Conservation (phyloP, 495 filamentous ascomycete genomes). For the Penicillium coffeae region DNA sequence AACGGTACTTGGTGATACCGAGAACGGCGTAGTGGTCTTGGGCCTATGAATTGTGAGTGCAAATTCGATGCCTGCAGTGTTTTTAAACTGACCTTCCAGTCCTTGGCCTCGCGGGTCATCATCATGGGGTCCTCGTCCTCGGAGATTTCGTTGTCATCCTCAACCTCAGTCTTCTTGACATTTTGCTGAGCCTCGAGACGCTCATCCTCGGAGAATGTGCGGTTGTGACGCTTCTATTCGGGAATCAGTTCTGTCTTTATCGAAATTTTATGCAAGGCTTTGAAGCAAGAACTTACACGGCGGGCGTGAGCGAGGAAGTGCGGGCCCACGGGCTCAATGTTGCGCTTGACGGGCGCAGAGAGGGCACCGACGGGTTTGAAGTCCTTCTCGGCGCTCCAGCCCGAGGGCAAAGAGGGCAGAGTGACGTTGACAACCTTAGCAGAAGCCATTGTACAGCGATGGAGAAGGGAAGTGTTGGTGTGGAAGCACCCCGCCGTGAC, state of each 20-base stretch:
- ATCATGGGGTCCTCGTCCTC: conserved; percentile 89
- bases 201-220: conserved; percentile 98
- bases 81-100: conserved; percentile 82
- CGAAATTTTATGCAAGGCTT: conserved; percentile 3
- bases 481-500: conserved; percentile 13
- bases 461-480: conserved; percentile 18
- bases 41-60: conserved; percentile 46
- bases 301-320: conserved; percentile 97
- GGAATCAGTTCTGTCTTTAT: conserved; percentile 13
- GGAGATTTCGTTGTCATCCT: conserved; percentile 83
- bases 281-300: conserved; percentile 56
- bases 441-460: conserved; percentile 40
- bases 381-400: conserved; percentile 85
- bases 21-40: conserved; percentile 99
- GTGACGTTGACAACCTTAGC: conserved; percentile 48
- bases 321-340: conserved; percentile 91
- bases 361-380: conserved; percentile 76
- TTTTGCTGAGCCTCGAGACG: conserved; percentile 91
- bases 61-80: neutral
- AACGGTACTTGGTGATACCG: conserved; percentile 87
- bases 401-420: conserved; percentile 72
- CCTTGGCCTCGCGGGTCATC: conserved; percentile 89
- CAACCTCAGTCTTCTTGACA: conserved; percentile 92
- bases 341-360: conserved; percentile 69
- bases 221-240: conserved; percentile 76